Percentiles rank a stretch among this genome's conserved stretches.
Conservation (phyloP, 192 early-diverging fungal genomes). For the Mortierella antarctica region DNA sequence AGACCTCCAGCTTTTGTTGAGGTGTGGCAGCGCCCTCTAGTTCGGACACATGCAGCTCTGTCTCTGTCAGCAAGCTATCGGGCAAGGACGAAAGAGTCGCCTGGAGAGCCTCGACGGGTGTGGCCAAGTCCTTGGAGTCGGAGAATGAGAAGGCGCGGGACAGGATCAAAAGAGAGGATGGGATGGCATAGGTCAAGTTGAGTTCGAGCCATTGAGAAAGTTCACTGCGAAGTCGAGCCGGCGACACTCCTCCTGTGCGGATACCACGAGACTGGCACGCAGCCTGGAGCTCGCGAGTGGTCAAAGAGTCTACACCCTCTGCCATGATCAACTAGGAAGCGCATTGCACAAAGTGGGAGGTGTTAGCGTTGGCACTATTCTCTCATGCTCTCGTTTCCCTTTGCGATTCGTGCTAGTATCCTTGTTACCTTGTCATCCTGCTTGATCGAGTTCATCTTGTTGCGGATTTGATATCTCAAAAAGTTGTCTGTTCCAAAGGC, state of each 20-base stretch:
- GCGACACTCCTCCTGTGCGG: slow-evolving; percentile 87
- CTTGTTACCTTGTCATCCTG: slow-evolving; percentile 83
- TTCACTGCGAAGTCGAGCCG: slow-evolving; percentile 88
- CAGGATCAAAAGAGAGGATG: slow-evolving; percentile 89
- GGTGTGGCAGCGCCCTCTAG: slow-evolving; percentile 89
- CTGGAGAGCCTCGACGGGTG: slow-evolving; percentile 84
- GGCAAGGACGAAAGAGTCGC: slow-evolving; percentile 93
- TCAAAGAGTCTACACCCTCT: slow-evolving; percentile 91
- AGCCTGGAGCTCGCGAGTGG: slow-evolving; percentile 87
- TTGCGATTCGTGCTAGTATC: slow-evolving; percentile 65
- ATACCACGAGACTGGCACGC: slow-evolving; percentile 93
- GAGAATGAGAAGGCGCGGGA: slow-evolving; percentile 89
- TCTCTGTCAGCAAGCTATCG: slow-evolving; percentile 89
- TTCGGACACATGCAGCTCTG: slow-evolving; percentile 88
- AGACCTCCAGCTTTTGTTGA: slow-evolving; percentile 92
- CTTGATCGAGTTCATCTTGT: slow-evolving; percentile 86
- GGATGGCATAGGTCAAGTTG: slow-evolving; percentile 91
- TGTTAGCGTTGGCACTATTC: too few species aligned
- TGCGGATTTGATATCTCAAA: slow-evolving; percentile 91
- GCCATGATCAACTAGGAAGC: slow-evolving; percentile 72
- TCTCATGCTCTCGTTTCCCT: too few species aligned
- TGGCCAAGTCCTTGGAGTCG: slow-evolving; percentile 60
- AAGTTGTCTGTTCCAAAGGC: slow-evolving; percentile 99
- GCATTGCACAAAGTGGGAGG: not conserved
- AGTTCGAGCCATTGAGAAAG: slow-evolving; percentile 95